Conservation (phyloP, 202 grass and related monocot genomes). For the Carex sylvatica region DNA sequence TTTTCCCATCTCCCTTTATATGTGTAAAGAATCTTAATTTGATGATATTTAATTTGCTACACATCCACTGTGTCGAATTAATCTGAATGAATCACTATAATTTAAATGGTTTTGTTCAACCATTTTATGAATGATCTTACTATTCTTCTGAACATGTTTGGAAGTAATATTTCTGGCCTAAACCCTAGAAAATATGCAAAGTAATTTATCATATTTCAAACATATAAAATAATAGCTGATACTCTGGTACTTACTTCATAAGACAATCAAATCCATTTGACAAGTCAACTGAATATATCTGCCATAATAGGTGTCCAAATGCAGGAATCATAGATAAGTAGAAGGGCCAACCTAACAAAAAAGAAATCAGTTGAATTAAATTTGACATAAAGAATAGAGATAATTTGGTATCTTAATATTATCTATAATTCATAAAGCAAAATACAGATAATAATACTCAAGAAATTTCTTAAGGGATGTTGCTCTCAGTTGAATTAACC, state of each 20-base stretch:
- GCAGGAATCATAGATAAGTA: constrained; percentile 35
- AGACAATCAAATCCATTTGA: constrained; percentile 35
- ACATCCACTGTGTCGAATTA: neutral
- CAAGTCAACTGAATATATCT: constrained; percentile 42
- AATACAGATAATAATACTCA: no score
- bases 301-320: constrained; percentile 41
- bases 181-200: neutral
- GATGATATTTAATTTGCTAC: neutral
- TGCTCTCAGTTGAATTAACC: neutral
- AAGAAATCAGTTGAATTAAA: neutral
- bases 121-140: neutral
- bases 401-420: neutral
- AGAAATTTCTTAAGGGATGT: no score
- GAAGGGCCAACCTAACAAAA: constrained; percentile 38
- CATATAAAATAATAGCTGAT: neutral
- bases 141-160: neutral
- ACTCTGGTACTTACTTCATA: constrained; percentile 36
- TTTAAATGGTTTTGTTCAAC: neutral
- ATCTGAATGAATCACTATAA: neutral
- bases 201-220: neutral
- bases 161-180: neutral
- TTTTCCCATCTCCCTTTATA: neutral
- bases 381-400: neutral
- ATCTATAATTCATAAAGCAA: no score
- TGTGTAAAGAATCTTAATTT: neutral